phyloP scores from a whole-genome alignment of 805 yeast species.

The Yarrowia bubula region DNA sequence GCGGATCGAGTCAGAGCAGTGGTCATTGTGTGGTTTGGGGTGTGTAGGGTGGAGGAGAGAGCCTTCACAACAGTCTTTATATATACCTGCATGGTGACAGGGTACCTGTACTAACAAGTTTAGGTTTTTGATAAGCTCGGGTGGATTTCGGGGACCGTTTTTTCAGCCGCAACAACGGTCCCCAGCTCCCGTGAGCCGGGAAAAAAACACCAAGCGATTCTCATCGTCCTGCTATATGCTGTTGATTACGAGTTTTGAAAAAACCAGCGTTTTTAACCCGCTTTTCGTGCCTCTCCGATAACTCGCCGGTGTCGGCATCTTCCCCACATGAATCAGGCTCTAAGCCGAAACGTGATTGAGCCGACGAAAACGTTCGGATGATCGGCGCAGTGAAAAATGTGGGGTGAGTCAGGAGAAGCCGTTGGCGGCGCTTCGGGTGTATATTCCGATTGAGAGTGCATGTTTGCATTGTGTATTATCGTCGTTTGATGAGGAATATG shows the following conservation, averaged over 20 bases:
- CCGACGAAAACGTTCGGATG: slow-evolving; percentile 23
- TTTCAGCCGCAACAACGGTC: slow-evolving; percentile 6
- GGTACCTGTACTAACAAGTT: background rate
- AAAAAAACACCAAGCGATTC: too few species aligned
- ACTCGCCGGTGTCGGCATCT: slow-evolving; percentile 20
- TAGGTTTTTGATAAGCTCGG: slow-evolving; percentile 21
- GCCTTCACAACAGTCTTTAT: background rate
- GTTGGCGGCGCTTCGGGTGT: background rate
- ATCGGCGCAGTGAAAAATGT: slow-evolving; percentile 21
- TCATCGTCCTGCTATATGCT: too few species aligned
- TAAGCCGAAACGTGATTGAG: slow-evolving; percentile 17
- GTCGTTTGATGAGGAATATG: background rate
- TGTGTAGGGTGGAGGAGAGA: background rate
- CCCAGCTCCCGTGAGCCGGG: too few species aligned
- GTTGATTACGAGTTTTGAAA: too few species aligned
- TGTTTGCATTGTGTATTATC: too few species aligned
- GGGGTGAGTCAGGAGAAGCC: slow-evolving; percentile 12
- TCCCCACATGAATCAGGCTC: slow-evolving; percentile 18
- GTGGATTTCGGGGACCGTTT: slow-evolving; percentile 18
- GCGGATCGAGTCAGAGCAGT: slow-evolving; percentile 30
- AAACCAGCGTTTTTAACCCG: too few species aligned
- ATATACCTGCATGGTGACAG: background rate
- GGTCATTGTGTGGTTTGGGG: background rate
- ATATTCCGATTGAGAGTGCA: too few species aligned
- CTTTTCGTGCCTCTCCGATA: background rate